phyloP scores from a whole-genome alignment of 2,329 filamentous ascomycete species.

The Alternaria novae-zelandiae region DNA sequence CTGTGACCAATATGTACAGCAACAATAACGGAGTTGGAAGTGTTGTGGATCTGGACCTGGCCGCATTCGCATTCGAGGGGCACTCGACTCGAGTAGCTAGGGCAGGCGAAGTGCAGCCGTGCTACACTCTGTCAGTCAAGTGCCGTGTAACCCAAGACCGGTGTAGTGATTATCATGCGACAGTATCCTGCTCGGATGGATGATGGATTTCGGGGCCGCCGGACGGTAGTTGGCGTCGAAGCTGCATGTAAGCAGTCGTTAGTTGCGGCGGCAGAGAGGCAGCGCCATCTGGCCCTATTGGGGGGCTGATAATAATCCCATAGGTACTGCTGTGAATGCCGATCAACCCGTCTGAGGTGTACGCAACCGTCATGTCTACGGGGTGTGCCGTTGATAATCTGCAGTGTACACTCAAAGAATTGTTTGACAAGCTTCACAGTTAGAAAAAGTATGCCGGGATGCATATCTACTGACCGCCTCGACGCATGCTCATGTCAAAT shows the following conservation, averaged over 20 bases:
- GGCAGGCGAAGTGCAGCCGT: not conserved
- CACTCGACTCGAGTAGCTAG: not conserved
- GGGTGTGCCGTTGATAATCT: not conserved
- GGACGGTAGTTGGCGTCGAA: not conserved
- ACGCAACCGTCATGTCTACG: not conserved
- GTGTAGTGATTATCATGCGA: not conserved
- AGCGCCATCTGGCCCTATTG: not conserved
- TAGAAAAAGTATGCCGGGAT: not conserved
- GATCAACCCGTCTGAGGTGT: not conserved
- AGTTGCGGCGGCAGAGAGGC: not conserved
- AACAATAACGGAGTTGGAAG: not conserved
- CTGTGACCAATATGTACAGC: not conserved
- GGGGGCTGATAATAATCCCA: not conserved
- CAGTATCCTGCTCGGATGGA: not conserved
- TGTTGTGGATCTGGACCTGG: not conserved
- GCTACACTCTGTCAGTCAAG: not conserved
- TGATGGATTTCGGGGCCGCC: not conserved
- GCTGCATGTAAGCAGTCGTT: not conserved
- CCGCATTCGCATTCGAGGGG: not conserved
- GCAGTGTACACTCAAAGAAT: not conserved
- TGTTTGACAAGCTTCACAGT: not conserved
- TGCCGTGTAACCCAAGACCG: not conserved
- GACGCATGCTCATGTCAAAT: not conserved
- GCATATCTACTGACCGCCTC: not conserved
- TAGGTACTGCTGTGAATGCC: not conserved